phyloP scores from a whole-genome alignment of 179 eudicot genomes.

The Actinidia chinensis region DNA sequence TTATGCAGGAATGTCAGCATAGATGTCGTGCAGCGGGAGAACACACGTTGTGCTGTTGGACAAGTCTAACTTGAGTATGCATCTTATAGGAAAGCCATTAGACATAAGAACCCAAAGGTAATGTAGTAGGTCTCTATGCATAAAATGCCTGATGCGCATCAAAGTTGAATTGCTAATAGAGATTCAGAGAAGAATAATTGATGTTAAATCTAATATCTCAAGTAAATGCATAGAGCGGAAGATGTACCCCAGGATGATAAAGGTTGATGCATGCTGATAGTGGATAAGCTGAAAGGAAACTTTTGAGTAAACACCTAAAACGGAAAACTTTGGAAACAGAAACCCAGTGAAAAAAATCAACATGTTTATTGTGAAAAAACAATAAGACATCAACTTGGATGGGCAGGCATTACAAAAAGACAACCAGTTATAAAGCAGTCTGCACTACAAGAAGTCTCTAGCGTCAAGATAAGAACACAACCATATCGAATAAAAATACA shows the following conservation, averaged over 20 bases:
- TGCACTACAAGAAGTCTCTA: neutral
- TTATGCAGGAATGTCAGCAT: neutral
- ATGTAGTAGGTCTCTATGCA: neutral
- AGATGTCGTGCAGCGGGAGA: neutral
- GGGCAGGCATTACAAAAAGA: slow-evolving; percentile 4
- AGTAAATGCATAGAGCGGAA: neutral
- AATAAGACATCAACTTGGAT: neutral
- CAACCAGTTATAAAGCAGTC: neutral
- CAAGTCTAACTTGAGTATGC: neutral
- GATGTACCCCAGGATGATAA: neutral
- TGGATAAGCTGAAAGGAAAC: neutral
- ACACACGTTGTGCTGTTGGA: neutral
- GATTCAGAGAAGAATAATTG: neutral
- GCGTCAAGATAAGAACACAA: too few species aligned
- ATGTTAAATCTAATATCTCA: too few species aligned
- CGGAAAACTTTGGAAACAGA: too few species aligned
- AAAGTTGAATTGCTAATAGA: neutral
- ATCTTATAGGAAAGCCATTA: neutral
- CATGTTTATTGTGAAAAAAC: neutral
- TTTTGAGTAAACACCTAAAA: neutral
- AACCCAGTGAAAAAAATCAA: neutral
- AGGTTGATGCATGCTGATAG: neutral
- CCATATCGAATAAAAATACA: too few species aligned
- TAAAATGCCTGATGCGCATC: neutral
- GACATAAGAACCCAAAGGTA: neutral